Evolutionary conservation across 352 stramenopile species (phyloP), one percentile per base, ranked within the genome.

Genomic region (Phytophthora fragariaefolia): DNA sequence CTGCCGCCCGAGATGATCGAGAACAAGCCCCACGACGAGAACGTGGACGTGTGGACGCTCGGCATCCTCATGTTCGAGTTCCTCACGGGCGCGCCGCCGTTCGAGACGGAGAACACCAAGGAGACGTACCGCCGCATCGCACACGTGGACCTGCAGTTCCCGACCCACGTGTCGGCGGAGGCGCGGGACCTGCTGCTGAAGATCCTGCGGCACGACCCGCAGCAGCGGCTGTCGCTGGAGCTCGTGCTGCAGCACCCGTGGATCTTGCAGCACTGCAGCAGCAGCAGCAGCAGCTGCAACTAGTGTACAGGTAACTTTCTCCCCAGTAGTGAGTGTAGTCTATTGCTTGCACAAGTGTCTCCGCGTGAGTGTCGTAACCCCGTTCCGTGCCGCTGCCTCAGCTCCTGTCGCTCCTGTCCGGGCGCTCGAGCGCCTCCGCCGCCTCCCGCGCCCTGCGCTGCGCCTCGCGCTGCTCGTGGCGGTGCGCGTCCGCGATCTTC

Each of bases 11-110:
- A 99, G 80, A 99, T 99, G 98, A 97, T 99, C 28, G 97, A 99
- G 77, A 97, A 98, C 74, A 94, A 95, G 51, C 95, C 97, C 20
- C 97, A 99, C 73, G 96, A 99, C 72, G 87, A 99, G 65, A 94
- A 86, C 36, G 87, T 96, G 51, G 98, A 99, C 69, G 96, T 99
- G 42, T 99, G 98, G 98, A 98, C 87, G 47, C 80, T 99, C 20
- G 98, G 98, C 17, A 97, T 99, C 34, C 82, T 99, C 20, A 97
- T 99, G 69, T 99, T 98, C 72, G 98, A 99, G 79, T 99, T 99
- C 50, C 75, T 99, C 1, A 91, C 97, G 6, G 98, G 98, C n/a
- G 77, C 67, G 6, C 97, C 98, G 49, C 98, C 98, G 6, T 99
- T 99, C 75, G 97, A 99, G 71, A 97, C 96, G 2, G 96, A 99